Evolutionary conservation across 2,329 filamentous ascomycete species (phyloP).

Genomic region (Tolypocladium endophyticum): DNA sequence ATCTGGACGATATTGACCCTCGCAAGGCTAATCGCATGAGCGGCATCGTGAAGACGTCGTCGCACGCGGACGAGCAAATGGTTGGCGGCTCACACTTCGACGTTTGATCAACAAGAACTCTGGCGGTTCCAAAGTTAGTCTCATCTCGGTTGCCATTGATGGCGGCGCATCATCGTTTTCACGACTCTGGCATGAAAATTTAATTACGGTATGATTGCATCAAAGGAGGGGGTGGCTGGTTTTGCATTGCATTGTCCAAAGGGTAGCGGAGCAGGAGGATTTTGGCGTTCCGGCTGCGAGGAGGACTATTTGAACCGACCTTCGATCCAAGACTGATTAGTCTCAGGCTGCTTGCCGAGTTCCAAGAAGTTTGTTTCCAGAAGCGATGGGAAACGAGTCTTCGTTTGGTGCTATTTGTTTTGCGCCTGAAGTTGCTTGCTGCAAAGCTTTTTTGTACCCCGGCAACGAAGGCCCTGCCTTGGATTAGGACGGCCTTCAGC

Average conservation of each 20-base stretch:
- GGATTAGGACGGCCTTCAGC: neutral
- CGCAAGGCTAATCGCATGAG: constrained; percentile 51
- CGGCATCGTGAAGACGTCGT: constrained; percentile 47
- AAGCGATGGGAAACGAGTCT: neutral
- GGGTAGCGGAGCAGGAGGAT: constrained; percentile 7
- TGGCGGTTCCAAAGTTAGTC: neutral
- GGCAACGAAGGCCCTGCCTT: neutral
- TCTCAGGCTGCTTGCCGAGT: neutral
- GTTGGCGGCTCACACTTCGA: constrained; percentile 55
- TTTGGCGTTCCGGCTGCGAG: constrained; percentile 10
- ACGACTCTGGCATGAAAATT: constrained; percentile 12
- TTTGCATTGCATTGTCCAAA: constrained; percentile 14
- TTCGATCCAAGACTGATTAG: constrained; percentile 1
- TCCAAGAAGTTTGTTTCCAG: neutral
- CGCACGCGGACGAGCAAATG: constrained; percentile 51
- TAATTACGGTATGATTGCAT: constrained; percentile 28
- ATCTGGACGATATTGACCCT: constrained; percentile 42
- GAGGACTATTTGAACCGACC: constrained; percentile 5
- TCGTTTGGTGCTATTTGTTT: neutral
- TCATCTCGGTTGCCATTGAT: neutral
- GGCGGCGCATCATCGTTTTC: neutral
- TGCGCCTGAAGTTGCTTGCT: neutral
- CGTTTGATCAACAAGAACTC: constrained; percentile 30
- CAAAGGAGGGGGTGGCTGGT: constrained; percentile 16
- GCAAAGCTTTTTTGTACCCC: neutral